phyloP scores from a whole-genome alignment of 352 stramenopile genomes.

The Phytophthora quininea region DNA sequence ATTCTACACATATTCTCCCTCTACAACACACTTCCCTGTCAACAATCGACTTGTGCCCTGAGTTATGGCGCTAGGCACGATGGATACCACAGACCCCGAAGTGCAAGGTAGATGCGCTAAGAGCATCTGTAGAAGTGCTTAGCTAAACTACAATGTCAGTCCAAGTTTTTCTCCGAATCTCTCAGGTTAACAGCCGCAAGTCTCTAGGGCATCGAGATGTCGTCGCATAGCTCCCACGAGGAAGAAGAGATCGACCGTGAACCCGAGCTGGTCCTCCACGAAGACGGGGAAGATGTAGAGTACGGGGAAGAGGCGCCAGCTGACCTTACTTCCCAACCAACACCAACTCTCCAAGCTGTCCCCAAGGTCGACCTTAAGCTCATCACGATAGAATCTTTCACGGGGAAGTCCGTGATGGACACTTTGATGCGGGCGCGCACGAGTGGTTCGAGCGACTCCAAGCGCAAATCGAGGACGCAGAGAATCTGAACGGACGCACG shows the following conservation, averaged over 20 bases:
- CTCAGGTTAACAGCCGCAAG: neutral
- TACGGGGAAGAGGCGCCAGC: neutral
- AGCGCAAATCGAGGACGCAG: neutral
- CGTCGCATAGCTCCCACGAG: neutral
- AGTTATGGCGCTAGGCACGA: no score
- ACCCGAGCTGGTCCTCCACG: neutral
- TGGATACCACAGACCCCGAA: no score
- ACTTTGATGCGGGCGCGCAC: constrained; percentile 3
- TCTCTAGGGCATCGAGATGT: neutral
- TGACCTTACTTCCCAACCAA: neutral
- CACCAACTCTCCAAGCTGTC: neutral
- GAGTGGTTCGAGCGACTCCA: neutral
- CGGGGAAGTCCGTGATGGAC: neutral
- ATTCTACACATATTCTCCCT: no score
- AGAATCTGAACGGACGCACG: neutral
- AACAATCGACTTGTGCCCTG: no score
- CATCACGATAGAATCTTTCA: constrained; percentile 5
- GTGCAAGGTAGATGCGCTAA: no score
- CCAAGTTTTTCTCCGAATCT: no score
- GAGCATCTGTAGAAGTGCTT: no score
- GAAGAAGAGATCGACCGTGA: neutral
- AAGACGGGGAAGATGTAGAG: neutral
- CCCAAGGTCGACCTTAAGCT: constrained; percentile 3
- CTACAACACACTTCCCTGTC: no score
- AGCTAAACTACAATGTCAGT: no score